Evolutionary conservation across 1,139 yeast species (phyloP).

Genomic region (Geotrichum aggregatum): DNA sequence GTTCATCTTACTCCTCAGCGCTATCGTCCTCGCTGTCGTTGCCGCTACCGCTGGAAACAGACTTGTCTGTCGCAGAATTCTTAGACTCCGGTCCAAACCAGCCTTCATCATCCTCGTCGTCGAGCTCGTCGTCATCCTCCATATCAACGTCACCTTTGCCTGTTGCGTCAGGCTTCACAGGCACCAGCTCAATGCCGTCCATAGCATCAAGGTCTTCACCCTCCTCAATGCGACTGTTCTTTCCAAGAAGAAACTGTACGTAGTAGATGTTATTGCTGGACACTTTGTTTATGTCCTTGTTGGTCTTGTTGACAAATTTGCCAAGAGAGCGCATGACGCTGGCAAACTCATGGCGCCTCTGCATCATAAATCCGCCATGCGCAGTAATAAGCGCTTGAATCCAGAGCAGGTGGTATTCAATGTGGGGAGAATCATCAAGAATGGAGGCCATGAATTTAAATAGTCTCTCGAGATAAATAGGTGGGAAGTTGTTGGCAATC

Average conservation of each 20-base stretch:
- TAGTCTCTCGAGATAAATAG: slow-evolving; percentile 65
- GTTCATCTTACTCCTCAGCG: slow-evolving; percentile 25
- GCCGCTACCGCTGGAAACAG: slow-evolving; percentile 23
- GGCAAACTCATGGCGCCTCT: slow-evolving; percentile 60
- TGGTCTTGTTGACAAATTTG: slow-evolving; percentile 68
- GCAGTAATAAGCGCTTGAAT: slow-evolving; percentile 58
- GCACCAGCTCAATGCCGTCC: slow-evolving; percentile 16
- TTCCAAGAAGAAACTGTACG: slow-evolving; percentile 41
- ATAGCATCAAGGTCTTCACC: slow-evolving; percentile 11
- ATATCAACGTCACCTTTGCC: slow-evolving; percentile 24
- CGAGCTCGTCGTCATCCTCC: slow-evolving; percentile 20
- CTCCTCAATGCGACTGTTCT: slow-evolving; percentile 15
- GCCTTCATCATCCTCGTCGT: slow-evolving; percentile 38
- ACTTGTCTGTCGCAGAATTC: slow-evolving; percentile 25
- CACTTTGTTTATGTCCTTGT: slow-evolving; percentile 63
- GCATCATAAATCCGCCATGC: slow-evolving; percentile 74
- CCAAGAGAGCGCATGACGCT: slow-evolving; percentile 68
- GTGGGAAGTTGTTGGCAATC: slow-evolving; percentile 65
- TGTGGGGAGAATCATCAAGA: slow-evolving; percentile 72
- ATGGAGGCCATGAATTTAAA: slow-evolving; percentile 67
- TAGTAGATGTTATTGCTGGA: slow-evolving; percentile 56
- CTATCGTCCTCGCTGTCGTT: slow-evolving; percentile 27
- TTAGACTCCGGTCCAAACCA: slow-evolving; percentile 44
- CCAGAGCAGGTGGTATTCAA: slow-evolving; percentile 85
- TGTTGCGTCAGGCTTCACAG: slow-evolving; percentile 24